A percentile compares a stretch with the other conserved stretches of the same genome.
Conservation (phyloP, 2,329 filamentous ascomycete species). For the Fusarium keratoplasticum region DNA sequence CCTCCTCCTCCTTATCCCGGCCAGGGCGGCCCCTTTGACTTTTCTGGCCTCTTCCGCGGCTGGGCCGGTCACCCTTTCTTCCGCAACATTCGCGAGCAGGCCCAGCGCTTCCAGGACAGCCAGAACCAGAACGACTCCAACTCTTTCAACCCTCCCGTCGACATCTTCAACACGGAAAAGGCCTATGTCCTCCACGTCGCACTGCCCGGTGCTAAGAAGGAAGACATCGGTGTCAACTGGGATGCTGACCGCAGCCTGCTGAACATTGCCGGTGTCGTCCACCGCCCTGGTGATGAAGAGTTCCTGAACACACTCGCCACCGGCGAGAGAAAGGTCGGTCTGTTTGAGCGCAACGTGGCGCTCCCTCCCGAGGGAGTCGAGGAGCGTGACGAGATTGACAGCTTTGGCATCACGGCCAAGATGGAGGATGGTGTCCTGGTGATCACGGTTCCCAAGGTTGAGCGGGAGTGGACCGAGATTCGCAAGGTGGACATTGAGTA, state of each 20-base stretch:
- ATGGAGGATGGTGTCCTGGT: conserved; percentile 82
- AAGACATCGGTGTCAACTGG: conserved; percentile 82
- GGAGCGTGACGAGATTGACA: conserved; percentile 71
- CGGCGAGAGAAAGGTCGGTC: conserved; percentile 77
- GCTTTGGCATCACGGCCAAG: conserved; percentile 76
- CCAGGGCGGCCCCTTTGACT: conserved; percentile 49
- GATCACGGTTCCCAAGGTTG: conserved; percentile 80
- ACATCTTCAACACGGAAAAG: conserved; percentile 77
- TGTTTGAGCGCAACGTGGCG: conserved; percentile 77
- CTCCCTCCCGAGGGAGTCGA: conserved; percentile 61
- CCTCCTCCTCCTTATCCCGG: conserved; percentile 29
- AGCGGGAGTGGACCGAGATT: conserved; percentile 74
- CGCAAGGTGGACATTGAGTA: conserved; percentile 69
- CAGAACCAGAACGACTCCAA: conserved; percentile 41
- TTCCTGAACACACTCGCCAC: conserved; percentile 72
- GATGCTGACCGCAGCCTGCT: conserved; percentile 75
- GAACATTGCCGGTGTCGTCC: conserved; percentile 77
- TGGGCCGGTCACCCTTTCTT: conserved; percentile 57
- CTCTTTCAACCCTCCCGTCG: conserved; percentile 73
- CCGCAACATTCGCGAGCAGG: conserved; percentile 54
- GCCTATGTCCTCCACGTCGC: conserved; percentile 79
- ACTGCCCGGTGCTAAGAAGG: conserved; percentile 82
- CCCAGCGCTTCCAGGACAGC: conserved; percentile 41
- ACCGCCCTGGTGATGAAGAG: conserved; percentile 77
- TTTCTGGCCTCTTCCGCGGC: conserved; percentile 54